A percentile compares a stretch with the other conserved stretches of the same genome.
These are phyloP conservation scores for Fomitopsis serialis DNA, from an alignment of 768 basidiomycete genomes.

Conservation along the genomic window DNA sequence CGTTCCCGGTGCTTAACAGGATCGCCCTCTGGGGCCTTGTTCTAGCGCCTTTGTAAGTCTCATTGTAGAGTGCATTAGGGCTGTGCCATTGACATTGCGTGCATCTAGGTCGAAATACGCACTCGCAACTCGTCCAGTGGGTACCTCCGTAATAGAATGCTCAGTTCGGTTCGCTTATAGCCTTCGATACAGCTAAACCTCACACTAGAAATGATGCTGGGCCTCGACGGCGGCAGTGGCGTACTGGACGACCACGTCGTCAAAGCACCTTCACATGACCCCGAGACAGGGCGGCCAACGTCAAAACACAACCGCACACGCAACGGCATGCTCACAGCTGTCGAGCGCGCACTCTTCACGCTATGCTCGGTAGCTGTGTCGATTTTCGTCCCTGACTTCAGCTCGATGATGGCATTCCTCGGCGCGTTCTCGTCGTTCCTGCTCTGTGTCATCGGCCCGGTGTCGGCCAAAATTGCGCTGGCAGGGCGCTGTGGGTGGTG, in stretches of 20 bases:
- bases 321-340: conserved; percentile 36
- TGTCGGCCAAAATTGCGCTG: conserved; percentile 64
- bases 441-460: conserved; percentile 55
- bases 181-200: conserved; percentile 56
- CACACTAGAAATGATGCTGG: conserved; percentile 75
- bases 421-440: conserved; percentile 80
- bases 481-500: conserved; percentile 40
- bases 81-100: not conserved
- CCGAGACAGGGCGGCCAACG: conserved; percentile 10
- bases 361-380: conserved; percentile 61
- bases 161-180: not conserved
- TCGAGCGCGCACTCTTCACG: conserved; percentile 58
- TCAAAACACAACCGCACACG: conserved; percentile 24
- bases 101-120: conserved; percentile 76
- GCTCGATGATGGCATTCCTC: conserved; percentile 81
- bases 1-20: conserved; percentile 65
- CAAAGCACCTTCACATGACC: conserved; percentile 4
- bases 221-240: conserved; percentile 42
- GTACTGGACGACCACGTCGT: conserved; percentile 23
- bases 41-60: conserved; percentile 60
- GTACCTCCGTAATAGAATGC: conserved; percentile 19
- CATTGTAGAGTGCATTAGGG: too few relatives aligned
- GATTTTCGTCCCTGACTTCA: conserved; percentile 75
- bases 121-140: conserved; percentile 71
- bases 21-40: conserved; percentile 86